phyloP scores from a whole-genome alignment of 2,329 filamentous ascomycete species.

The Pleoardoris graminearum region DNA sequence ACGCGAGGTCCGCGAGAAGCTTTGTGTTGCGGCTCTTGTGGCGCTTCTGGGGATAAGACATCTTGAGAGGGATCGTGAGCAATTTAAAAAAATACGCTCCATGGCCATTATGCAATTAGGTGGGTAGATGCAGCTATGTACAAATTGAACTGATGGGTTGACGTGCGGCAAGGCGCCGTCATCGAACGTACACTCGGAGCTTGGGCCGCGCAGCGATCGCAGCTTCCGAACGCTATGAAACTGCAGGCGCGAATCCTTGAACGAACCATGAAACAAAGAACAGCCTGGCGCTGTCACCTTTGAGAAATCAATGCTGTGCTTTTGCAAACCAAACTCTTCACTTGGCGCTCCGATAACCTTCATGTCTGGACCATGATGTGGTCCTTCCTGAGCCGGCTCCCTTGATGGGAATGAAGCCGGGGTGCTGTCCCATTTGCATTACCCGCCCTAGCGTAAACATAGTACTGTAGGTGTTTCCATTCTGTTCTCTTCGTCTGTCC shows the following conservation, averaged over 20 bases:
- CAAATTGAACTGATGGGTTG: neutral
- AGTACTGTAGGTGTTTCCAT: neutral
- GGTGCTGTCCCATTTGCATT: too few species aligned
- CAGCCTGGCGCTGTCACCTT: neutral
- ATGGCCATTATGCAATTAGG: neutral
- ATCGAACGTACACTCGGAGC: neutral
- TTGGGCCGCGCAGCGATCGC: neutral
- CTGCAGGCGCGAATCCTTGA: neutral
- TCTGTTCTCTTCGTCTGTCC: neutral
- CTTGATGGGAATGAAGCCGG: neutral
- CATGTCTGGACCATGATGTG: neutral
- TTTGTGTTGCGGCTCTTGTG: neutral
- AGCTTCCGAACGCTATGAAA: neutral
- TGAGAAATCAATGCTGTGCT: neutral
- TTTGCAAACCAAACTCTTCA: too few species aligned
- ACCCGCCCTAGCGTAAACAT: neutral
- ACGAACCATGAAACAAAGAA: conserved; percentile 4
- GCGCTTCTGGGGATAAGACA: neutral
- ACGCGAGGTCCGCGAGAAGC: conserved; percentile 4
- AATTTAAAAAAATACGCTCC: conserved; percentile 1
- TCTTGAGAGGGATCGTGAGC: neutral
- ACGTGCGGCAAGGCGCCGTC: conserved; percentile 1
- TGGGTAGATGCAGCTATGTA: neutral
- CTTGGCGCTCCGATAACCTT: too few species aligned
- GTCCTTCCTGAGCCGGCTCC: too few species aligned